Evolutionary conservation across 164 flowering plant species (phyloP).

Genomic region (Pachysandra terminalis): DNA sequence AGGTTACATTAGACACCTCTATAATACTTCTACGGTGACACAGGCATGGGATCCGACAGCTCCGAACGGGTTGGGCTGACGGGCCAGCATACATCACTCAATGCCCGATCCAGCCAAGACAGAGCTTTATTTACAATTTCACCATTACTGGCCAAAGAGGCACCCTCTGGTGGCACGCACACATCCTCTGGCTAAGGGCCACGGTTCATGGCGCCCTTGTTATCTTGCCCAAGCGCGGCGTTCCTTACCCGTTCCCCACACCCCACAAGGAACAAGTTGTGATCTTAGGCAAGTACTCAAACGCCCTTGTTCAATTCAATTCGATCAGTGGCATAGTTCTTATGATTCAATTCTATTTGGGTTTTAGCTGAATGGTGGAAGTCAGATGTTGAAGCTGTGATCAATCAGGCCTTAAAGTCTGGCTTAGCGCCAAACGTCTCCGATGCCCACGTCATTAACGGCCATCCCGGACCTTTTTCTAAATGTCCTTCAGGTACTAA

Average conservation of each 20-base stretch:
- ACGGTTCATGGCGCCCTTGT: constrained; percentile 34
- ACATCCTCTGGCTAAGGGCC: constrained; percentile 35
- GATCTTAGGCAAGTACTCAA: constrained; percentile 19
- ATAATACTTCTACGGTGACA: no score
- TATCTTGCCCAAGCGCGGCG: constrained; percentile 32
- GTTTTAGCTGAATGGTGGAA: constrained; percentile 70
- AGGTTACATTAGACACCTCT: no score
- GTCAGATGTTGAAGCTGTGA: constrained; percentile 53
- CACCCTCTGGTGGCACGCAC: constrained; percentile 34
- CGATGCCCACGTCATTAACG: constrained; percentile 68
- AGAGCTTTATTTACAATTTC: constrained; percentile 29
- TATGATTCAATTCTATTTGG: not conserved
- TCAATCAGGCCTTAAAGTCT: constrained; percentile 38
- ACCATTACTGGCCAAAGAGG: constrained; percentile 37
- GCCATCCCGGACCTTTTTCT: constrained; percentile 42
- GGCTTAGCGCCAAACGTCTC: constrained; percentile 70
- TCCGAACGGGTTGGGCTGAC: constrained; percentile 37
- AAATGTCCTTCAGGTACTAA: constrained; percentile 35
- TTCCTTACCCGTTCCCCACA: constrained; percentile 33
- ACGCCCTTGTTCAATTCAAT: not conserved
- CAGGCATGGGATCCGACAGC: constrained; percentile 45
- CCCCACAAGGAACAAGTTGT: constrained; percentile 27
- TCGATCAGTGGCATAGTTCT: not conserved
- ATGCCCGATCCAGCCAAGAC: constrained; percentile 34
- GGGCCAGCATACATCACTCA: constrained; percentile 37